These are phyloP conservation scores for Tetrapisispora nanseiensis DNA, from an alignment of 805 yeast genomes.

Conservation along the genomic window DNA sequence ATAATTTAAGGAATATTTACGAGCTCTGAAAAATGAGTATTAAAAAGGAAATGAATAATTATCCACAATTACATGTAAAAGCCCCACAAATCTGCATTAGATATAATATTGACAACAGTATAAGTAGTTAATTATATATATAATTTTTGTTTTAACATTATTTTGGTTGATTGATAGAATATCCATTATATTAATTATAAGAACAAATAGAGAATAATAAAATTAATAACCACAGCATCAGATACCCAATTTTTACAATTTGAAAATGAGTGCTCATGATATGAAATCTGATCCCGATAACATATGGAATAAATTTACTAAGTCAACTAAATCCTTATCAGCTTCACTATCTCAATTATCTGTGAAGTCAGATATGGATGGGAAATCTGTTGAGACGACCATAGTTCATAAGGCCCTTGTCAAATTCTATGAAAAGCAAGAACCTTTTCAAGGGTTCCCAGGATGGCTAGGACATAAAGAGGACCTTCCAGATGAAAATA, in stretches of 20 bases:
- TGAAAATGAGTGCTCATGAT: neutral
- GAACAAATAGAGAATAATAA: too few species aligned
- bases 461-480: conserved; percentile 31
- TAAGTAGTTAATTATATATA: too few species aligned
- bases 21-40: neutral
- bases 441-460: conserved; percentile 30
- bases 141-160: too few species aligned
- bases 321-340: conserved; percentile 25
- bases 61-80: too few species aligned
- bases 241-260: neutral
- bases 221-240: neutral
- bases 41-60: too few species aligned
- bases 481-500: conserved; percentile 27
- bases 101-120: too few species aligned
- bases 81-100: too few species aligned
- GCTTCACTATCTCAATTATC: conserved; percentile 22
- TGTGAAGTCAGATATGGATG: conserved; percentile 33
- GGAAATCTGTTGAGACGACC: conserved; percentile 34
- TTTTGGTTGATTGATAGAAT: neutral
- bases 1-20: neutral
- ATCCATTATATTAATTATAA: neutral
- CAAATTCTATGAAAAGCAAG: conserved; percentile 29
- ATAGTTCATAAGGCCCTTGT: conserved; percentile 37
- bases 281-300: conserved; percentile 10
- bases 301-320: conserved; percentile 26